phyloP scores from a whole-genome alignment of 148 eudicot species.

The Chenopodium album region DNA sequence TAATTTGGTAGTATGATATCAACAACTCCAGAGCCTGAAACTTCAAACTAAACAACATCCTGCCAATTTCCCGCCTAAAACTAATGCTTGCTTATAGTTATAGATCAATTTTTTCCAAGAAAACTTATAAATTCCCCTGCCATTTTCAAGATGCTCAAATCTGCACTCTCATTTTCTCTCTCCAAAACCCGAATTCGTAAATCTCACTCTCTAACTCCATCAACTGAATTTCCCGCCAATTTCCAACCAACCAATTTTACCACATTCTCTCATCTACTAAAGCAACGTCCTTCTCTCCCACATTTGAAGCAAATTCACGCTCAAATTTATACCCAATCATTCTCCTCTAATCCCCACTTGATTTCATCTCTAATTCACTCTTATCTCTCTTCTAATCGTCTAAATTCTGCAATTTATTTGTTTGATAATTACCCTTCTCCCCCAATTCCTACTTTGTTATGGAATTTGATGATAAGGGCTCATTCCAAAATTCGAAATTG shows the following conservation, averaged over 20 bases:
- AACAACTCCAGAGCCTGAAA: too few relatives aligned
- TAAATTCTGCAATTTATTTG: conserved; percentile 39
- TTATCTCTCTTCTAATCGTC: conserved; percentile 32
- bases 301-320: conserved; percentile 67
- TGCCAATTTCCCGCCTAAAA: not conserved
- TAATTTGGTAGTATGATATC: too few relatives aligned
- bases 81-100: not conserved
- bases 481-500: conserved; percentile 54
- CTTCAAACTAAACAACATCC: not conserved
- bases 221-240: conserved; percentile 35
- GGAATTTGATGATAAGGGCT: conserved; percentile 65
- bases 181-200: not conserved
- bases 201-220: conserved; percentile 2
- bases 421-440: conserved; percentile 46
- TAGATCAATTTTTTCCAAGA: not conserved
- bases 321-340: conserved; percentile 38
- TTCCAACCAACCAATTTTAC: conserved; percentile 1
- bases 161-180: conserved; percentile 7
- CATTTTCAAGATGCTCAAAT: not conserved
- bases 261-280: conserved; percentile 43
- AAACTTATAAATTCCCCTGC: not conserved
- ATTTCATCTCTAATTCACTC: conserved; percentile 50
- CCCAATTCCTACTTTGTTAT: conserved; percentile 50
- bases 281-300: conserved; percentile 40
- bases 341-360: conserved; percentile 30